These are phyloP conservation scores for Yamadazyma mexicana DNA, from an alignment of 1,139 yeast genomes.

Conservation along the genomic window DNA sequence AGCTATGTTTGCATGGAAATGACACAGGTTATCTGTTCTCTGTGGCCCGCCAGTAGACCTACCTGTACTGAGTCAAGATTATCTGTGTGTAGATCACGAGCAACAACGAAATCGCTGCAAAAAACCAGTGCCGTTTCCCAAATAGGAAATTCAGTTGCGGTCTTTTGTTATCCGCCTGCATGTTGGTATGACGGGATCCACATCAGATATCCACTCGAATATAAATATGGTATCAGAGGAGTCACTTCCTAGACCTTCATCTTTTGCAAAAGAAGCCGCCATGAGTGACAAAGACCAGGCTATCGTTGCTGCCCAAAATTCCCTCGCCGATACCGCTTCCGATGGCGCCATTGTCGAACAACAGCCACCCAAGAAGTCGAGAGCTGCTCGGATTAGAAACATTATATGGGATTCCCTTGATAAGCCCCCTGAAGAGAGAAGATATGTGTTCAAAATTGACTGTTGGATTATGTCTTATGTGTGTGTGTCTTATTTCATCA, in stretches of 20 bases:
- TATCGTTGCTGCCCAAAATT: neutral
- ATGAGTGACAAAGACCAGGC: neutral
- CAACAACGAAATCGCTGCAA: too few species aligned
- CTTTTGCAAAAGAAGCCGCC: neutral
- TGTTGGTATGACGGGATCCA: neutral
- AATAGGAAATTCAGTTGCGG: neutral
- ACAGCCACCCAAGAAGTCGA: neutral
- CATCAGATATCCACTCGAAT: neutral
- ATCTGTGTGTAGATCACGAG: too few species aligned
- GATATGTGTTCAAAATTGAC: slow-evolving; percentile 36
- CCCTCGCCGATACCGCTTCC: neutral
- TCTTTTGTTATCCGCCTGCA: neutral
- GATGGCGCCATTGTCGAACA: neutral
- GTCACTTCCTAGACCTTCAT: neutral
- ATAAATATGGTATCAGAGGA: neutral
- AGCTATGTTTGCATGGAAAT: too few species aligned
- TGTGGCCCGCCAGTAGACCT: too few species aligned
- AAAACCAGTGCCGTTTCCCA: neutral
- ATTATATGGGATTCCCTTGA: slow-evolving; percentile 50
- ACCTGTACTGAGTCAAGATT: too few species aligned
- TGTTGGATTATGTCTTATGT: slow-evolving; percentile 32
- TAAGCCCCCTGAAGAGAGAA: slow-evolving; percentile 34
- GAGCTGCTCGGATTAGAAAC: slow-evolving; percentile 4
- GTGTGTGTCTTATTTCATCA: slow-evolving; percentile 41
- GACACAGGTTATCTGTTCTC: too few species aligned